phyloP scores from a whole-genome alignment of 2,329 filamentous ascomycete species.

The Paraphaeosphaeria minitans region DNA sequence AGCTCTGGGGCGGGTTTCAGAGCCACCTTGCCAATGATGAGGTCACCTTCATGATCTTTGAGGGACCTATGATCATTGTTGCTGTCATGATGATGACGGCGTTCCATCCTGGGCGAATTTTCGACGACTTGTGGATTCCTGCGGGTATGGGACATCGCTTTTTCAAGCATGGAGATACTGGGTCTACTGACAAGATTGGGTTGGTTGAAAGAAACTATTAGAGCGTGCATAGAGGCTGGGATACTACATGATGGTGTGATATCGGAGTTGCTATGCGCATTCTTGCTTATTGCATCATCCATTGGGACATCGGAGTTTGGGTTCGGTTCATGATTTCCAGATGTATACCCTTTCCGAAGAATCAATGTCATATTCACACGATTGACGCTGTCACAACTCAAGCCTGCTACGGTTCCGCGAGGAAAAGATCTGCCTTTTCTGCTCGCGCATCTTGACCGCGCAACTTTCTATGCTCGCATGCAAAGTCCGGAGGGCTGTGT shows the following conservation, averaged over 20 bases:
- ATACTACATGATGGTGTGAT: too few species aligned
- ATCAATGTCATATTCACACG: too few species aligned
- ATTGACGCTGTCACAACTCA: too few species aligned
- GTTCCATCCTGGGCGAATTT: constrained; percentile 50
- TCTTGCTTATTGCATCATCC: not conserved
- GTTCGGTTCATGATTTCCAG: not conserved
- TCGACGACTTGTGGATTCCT: constrained; percentile 31
- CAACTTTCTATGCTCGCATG: too few species aligned
- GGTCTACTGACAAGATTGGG: constrained; percentile 12
- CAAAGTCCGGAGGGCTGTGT: not conserved
- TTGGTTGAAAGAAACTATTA: not conserved
- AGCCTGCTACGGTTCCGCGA: too few species aligned
- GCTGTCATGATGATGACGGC: constrained; percentile 52
- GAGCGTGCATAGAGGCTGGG: not conserved
- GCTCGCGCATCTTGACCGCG: too few species aligned
- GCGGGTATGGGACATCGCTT: constrained; percentile 29
- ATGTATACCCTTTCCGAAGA: not conserved
- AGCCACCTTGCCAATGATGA: constrained; percentile 54
- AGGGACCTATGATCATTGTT: constrained; percentile 57
- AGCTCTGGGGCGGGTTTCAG: constrained; percentile 53
- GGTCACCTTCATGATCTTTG: constrained; percentile 56
- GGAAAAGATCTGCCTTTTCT: too few species aligned
- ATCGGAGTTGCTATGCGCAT: too few species aligned
- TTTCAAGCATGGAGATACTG: constrained; percentile 17
- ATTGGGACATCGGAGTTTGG: not conserved